Base-by-base conservation (phyloP, 441 rosid species). In the California macrophylla region DNA sequence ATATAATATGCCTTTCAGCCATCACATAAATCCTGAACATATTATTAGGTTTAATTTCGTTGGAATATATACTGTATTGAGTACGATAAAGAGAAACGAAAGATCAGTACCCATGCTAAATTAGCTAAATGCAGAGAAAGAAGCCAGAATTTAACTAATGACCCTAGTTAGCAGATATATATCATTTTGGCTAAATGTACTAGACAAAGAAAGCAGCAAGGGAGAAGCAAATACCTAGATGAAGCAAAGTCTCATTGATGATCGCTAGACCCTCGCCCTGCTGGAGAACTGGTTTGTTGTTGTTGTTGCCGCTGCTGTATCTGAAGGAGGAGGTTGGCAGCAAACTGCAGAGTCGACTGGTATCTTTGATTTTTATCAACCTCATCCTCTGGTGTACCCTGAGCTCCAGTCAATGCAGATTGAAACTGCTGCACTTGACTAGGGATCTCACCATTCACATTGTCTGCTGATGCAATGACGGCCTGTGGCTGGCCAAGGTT, bases 311-410 rank as follows among this genome's bases (percentile, higher is more conserved):
- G 89, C 66, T 78, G 93, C 78, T 94, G 96, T 78, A 94, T 83
- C 81, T 89, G 97, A 20, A 82, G 87, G 75, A 94, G 99, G 68
- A 94, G 96, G 76, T 66, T 89, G 28, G 99, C 98, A 8, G 98
- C 99, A 82, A 92, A 81, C 78, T 92, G 96, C 66, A 94, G 79
- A 0, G 99, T 92, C 72, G 96, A 94, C 72, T 94, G 98, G 80
- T 92, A 94, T 25, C 90, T 79, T 80, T 92, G 92, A 76, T 89
- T 85, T 78, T 90, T 92, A 78, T 92, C 97, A 13, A 72, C 84
- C 80, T 90, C 97, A 29, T 64, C 81, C 75, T 85, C 89, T 73
- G 92, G 71, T 30, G 75, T 62, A 36, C 78, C 85, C 79, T 79
- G 91, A 72, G 76, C 68, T 64, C 83, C 91, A 72, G 85, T 66